phyloP scores from a whole-genome alignment of 148 eudicot genomes.

The Fagopyrum tataricum region DNA sequence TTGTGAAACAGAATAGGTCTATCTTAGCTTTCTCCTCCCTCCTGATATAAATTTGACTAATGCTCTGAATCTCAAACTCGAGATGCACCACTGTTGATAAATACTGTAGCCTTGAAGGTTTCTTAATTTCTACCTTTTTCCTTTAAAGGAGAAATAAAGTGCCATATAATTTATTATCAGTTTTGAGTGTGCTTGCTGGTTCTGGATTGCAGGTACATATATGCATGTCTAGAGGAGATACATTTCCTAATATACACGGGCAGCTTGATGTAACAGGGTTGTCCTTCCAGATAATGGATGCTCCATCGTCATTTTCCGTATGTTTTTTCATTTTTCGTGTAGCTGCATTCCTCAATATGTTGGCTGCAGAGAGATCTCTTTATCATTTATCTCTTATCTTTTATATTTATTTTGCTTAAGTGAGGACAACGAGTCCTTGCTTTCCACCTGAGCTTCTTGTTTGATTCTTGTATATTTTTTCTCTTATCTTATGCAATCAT shows the following conservation, averaged over 20 bases:
- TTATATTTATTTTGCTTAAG: neutral
- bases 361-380: slow-evolving; percentile 1
- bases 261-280: slow-evolving; percentile 88
- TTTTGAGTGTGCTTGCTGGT: neutral
- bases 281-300: slow-evolving; percentile 79
- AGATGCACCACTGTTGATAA: neutral
- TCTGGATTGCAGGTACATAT: slow-evolving; percentile 64
- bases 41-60: neutral
- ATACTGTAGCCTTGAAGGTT: neutral
- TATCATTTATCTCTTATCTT: neutral
- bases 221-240: slow-evolving; percentile 91
- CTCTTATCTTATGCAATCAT: neutral
- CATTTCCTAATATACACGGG: slow-evolving; percentile 91
- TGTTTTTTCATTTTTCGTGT: slow-evolving; percentile 21
- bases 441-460: neutral
- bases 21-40: neutral
- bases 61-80: neutral
- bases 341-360: neutral
- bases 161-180: neutral
- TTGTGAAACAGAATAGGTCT: neutral
- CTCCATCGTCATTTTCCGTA: slow-evolving; percentile 85
- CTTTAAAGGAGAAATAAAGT: neutral
- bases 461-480: neutral
- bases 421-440: neutral
- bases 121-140: neutral